Evolutionary conservation across 1,284 basidiomycete genomes (phyloP), one percentile per base, ranked within the genome.

Genomic region (Rhodotorula sp.): DNA sequence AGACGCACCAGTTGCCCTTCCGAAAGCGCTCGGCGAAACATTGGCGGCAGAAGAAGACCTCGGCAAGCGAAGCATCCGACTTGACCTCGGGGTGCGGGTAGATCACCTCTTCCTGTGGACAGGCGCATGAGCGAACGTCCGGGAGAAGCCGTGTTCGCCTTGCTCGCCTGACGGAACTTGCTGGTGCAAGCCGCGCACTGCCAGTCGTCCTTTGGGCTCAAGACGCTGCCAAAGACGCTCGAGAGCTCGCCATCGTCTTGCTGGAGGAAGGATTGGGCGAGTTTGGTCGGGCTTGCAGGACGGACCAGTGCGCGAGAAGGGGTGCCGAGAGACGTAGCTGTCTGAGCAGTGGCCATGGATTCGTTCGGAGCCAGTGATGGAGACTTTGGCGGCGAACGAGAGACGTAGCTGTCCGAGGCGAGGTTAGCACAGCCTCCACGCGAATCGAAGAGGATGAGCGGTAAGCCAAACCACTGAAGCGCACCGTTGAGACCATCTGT

Each of bases 51-150:
- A 67, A 74, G 64, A 65, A 74, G 2, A 58, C 15, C 34, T 73
- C 71, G 24, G 46, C 59, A 5, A 68, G 52, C n/a, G 48, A 34
- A 7, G 30, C 7, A 17, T 71, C 64, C 11, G 24, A 15, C 56
- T 70, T 63, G 6, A 55, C 68, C 2, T 67, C 67, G 0, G 73
- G 73, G 36, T 74, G 73, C 6, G 73, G 73, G 57, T 74, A 74
- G 48, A 74, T 71, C 6, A 58, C 53, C 19, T 73, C 71, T 22
- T 73, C 73, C 73, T 74, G 59, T 20, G 4, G 6, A 24, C 30
- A 32, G 19, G 22, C 22, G 34, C 29, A 0, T 39, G 22, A 57
- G 17, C 10, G 27, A 10, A 4, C 1, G 6, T 30, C 22, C 27
- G 34, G n/a, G n/a, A 24, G 52, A 34, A 62, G 24, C 34, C 24